These are phyloP conservation scores for Candida sojae DNA, from an alignment of 1,139 yeast species.

Conservation along the genomic window DNA sequence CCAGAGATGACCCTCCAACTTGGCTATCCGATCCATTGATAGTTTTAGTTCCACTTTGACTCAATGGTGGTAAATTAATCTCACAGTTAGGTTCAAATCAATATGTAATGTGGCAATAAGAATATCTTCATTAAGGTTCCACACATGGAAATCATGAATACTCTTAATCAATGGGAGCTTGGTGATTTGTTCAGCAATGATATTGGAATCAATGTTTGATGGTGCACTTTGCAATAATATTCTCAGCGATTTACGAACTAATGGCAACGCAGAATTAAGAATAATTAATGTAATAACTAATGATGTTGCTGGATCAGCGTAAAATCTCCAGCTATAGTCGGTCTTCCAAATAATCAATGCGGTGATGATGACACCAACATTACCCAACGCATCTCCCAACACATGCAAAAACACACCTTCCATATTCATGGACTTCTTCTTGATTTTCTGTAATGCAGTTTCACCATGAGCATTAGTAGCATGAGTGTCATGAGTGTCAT, in stretches of 20 bases:
- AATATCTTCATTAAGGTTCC: slow-evolving; percentile 91
- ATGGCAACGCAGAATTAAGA: slow-evolving; percentile 87
- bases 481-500: not conserved
- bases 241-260: slow-evolving; percentile 83
- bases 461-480: not conserved
- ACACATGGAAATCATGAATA: slow-evolving; percentile 92
- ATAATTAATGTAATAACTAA: slow-evolving; percentile 84
- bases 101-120: slow-evolving; percentile 89
- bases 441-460: slow-evolving; percentile 11
- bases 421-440: slow-evolving; percentile 81
- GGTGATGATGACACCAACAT: slow-evolving; percentile 86
- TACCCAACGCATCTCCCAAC: slow-evolving; percentile 94
- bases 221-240: slow-evolving; percentile 94
- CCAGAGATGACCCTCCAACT: slow-evolving; percentile 4
- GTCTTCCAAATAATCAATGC: slow-evolving; percentile 95
- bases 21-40: not conserved
- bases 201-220: slow-evolving; percentile 71
- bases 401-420: slow-evolving; percentile 96
- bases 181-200: slow-evolving; percentile 67
- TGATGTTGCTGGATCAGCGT: slow-evolving; percentile 85
- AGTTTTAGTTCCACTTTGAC: slow-evolving; percentile 31
- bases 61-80: slow-evolving; percentile 3
- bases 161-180: slow-evolving; percentile 74
- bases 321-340: slow-evolving; percentile 81
- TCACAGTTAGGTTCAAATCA: slow-evolving; percentile 52